Base-by-base conservation (phyloP, 345 rosid species). In the Viola odorata region DNA sequence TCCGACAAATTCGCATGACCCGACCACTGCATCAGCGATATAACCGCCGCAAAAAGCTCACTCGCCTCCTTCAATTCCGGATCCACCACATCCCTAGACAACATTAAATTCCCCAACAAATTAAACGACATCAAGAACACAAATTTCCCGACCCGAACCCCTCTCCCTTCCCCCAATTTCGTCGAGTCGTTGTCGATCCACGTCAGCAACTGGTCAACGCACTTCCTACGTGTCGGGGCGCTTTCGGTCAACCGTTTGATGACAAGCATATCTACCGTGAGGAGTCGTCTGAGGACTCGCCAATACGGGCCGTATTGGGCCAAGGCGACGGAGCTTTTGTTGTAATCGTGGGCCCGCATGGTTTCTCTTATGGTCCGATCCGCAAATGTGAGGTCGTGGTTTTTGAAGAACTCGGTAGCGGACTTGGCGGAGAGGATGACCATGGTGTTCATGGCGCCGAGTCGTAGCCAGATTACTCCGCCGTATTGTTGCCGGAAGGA, bases 231-330 rank as follows among this genome's bases (percentile, higher is more conserved):
- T 23, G 80, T 7, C 0, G 56, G 45, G 23, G 65, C 66, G 1
- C 81, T 70, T 45, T 75, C 87, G 17, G 64, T 75, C 56, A 85
- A 76, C 41, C 77, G 72, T 71, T 64, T 78, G 70, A 32, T 53
- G 2, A 75, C 81, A 1, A 80, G 37, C 83, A 84, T 82, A 48
- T 85, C 87, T 2, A 75, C 73, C 0, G 85, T 80, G 17, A 82
- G 63, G 4, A 82, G 59, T 37, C 80, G 76, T 52, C 85, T 64
- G 2, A 74, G 48, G 23, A 69, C 57, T 5, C 85, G 87, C 91
- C 91, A 82, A 41, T 67, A 65, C 5, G 85, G 16, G 6, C 91
- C 87, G 39, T 80, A 82, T 0, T 79, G 82, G 7, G 85, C 87
- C 7, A 82, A 62, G 40, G 81, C 84, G 8, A 85, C 12, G 0